phyloP scores from a whole-genome alignment of 2,329 filamentous ascomycete species.

The Colletotrichum filicis region DNA sequence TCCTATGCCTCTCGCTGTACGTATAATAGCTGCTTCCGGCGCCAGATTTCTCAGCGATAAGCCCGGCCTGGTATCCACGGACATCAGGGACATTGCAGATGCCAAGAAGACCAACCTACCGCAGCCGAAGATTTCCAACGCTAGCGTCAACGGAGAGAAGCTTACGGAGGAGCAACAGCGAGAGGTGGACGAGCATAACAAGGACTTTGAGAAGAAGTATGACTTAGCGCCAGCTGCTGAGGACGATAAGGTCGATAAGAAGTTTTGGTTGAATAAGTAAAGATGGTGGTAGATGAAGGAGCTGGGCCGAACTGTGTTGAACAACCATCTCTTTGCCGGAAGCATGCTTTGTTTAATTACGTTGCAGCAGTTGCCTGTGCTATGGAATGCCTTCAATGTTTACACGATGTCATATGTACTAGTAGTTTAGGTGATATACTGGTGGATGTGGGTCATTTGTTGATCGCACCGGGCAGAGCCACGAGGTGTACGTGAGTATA shows the following conservation, averaged over 20 bases:
- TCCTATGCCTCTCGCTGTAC: background rate
- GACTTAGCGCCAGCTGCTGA: slow-evolving; percentile 54
- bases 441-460: too few species aligned
- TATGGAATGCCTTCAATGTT: background rate
- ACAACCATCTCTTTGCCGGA: background rate
- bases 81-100: slow-evolving; percentile 18
- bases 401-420: too few species aligned
- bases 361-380: background rate
- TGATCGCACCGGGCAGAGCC: too few species aligned
- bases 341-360: too few species aligned
- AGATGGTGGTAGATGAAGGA: background rate
- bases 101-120: slow-evolving; percentile 45
- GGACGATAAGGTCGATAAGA: slow-evolving; percentile 64
- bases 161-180: slow-evolving; percentile 62
- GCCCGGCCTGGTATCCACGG: slow-evolving; percentile 22
- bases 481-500: too few species aligned
- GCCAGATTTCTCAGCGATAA: slow-evolving; percentile 22
- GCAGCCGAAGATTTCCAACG: slow-evolving; percentile 64
- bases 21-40: background rate
- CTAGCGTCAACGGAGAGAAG: slow-evolving; percentile 49
- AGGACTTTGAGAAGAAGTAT: slow-evolving; percentile 65
- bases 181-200: slow-evolving; percentile 69
- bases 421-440: too few species aligned
- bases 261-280: slow-evolving; percentile 56
- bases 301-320: background rate